These are phyloP conservation scores for Globisporangium ultimum DNA, from an alignment of 352 stramenopile genomes.

Conservation along the genomic window DNA sequence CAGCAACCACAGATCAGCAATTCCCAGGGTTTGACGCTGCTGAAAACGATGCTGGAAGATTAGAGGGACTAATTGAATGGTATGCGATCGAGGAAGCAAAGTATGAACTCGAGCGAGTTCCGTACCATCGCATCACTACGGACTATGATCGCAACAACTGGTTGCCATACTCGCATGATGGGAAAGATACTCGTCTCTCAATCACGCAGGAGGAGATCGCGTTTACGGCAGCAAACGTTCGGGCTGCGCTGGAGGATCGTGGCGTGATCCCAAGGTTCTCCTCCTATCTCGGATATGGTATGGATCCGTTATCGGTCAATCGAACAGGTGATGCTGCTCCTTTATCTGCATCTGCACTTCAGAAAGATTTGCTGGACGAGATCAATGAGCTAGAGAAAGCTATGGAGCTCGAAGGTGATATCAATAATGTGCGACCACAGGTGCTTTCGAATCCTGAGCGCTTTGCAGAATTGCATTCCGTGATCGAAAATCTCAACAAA, in stretches of 20 bases:
- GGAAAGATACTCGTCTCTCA: conserved; percentile 49
- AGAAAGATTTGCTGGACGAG: conserved; percentile 51
- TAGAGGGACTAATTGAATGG: conserved; percentile 69
- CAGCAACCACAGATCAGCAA: background rate
- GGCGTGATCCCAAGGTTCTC: conserved; percentile 53
- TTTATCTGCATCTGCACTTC: conserved; percentile 18
- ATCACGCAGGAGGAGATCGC: conserved; percentile 67
- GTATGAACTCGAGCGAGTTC: conserved; percentile 61
- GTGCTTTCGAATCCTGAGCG: conserved; percentile 58
- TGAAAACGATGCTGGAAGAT: conserved; percentile 34
- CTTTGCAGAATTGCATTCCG: conserved; percentile 54
- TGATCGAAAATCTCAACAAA: conserved; percentile 66
- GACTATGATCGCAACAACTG: conserved; percentile 53
- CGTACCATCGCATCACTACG: conserved; percentile 56
- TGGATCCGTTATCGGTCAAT: conserved; percentile 2
- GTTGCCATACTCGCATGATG: conserved; percentile 45
- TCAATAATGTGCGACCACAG: conserved; percentile 16
- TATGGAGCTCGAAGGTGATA: conserved; percentile 32
- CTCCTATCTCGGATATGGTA: conserved; percentile 7
- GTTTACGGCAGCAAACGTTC: conserved; percentile 54
- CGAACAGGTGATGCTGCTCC: background rate
- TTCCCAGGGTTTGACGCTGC: background rate
- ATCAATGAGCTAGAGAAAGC: conserved; percentile 50
- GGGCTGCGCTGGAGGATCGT: conserved; percentile 55
- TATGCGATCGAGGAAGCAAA: conserved; percentile 70